Evolutionary conservation across 1,284 basidiomycete genomes (phyloP).

Genomic region (Exobasidium cylindrosporum): DNA sequence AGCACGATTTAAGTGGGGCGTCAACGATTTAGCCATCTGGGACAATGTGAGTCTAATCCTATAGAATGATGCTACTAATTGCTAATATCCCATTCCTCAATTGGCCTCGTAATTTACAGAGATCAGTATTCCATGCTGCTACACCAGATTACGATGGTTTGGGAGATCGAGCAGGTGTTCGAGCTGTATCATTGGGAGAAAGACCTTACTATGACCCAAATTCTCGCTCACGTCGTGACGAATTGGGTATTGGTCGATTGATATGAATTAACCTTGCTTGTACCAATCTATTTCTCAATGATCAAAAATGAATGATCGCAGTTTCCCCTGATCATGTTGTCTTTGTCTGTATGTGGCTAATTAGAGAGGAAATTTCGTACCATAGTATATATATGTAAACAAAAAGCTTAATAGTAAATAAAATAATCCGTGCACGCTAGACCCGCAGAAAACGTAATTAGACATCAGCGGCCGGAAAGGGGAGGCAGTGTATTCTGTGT

Average conservation of each 20-base stretch:
- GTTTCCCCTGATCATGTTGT: too few species aligned
- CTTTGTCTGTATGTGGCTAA: too few species aligned
- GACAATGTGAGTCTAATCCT: constrained; percentile 2
- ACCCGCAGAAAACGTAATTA: too few species aligned
- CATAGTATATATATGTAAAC: too few species aligned
- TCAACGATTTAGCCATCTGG: neutral
- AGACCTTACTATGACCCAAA: constrained; percentile 28
- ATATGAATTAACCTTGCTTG: too few species aligned
- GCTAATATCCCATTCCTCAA: constrained; percentile 26
- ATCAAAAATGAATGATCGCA: too few species aligned
- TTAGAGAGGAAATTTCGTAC: too few species aligned
- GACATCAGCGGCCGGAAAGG: too few species aligned
- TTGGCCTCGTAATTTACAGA: neutral
- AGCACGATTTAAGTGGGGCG: constrained; percentile 1
- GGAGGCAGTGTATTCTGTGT: too few species aligned
- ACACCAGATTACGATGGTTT: constrained; percentile 26
- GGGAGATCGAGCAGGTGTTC: constrained; percentile 27
- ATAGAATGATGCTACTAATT: constrained; percentile 66
- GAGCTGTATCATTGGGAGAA: constrained; percentile 30
- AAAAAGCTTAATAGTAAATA: too few species aligned
- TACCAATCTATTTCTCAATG: too few species aligned
- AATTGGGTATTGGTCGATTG: constrained; percentile 21
- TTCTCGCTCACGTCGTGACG: constrained; percentile 21
- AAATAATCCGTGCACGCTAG: too few species aligned
- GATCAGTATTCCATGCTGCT: constrained; percentile 6